Evolutionary conservation across 371 early-diverging fungal genomes (phyloP).

Genomic region (Mucor saturninus): DNA sequence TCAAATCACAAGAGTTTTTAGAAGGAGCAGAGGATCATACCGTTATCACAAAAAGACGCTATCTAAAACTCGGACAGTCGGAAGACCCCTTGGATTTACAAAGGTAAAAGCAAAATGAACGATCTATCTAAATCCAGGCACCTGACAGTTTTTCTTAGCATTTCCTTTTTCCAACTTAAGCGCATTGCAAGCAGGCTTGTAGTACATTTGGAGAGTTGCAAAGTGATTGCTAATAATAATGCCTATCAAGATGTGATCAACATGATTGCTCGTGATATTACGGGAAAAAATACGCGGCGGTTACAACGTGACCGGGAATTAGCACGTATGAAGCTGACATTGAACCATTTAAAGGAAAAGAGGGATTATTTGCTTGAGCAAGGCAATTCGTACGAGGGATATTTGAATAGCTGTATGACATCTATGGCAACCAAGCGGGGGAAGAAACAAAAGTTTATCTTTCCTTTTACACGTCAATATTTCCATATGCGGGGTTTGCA

Average conservation of each 20-base stretch:
- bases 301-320: constrained; percentile 78
- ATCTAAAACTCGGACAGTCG: constrained; percentile 34
- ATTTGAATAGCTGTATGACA: constrained; percentile 87
- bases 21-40: constrained; percentile 19
- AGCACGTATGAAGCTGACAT: constrained; percentile 73
- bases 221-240: constrained; percentile 32
- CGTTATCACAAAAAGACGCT: constrained; percentile 35
- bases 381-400: constrained; percentile 86
- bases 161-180: constrained; percentile 43
- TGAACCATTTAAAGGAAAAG: constrained; percentile 84
- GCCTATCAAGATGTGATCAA: constrained; percentile 90
- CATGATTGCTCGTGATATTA: constrained; percentile 90
- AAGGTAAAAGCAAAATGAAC: constrained; percentile 27
- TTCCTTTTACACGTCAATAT: constrained; percentile 93
- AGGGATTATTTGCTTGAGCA: constrained; percentile 81
- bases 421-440: constrained; percentile 84
- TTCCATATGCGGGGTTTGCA: constrained; percentile 89
- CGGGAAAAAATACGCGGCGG: constrained; percentile 89
- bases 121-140: not conserved
- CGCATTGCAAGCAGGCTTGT: constrained; percentile 37
- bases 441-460: constrained; percentile 71
- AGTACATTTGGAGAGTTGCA: constrained; percentile 46
- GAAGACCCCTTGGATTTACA: constrained; percentile 40
- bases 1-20: constrained; percentile 56
- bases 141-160: constrained; percentile 14